These are phyloP conservation scores for Elongisporangium undulatum DNA, from an alignment of 352 stramenopile species.

Conservation along the genomic window DNA sequence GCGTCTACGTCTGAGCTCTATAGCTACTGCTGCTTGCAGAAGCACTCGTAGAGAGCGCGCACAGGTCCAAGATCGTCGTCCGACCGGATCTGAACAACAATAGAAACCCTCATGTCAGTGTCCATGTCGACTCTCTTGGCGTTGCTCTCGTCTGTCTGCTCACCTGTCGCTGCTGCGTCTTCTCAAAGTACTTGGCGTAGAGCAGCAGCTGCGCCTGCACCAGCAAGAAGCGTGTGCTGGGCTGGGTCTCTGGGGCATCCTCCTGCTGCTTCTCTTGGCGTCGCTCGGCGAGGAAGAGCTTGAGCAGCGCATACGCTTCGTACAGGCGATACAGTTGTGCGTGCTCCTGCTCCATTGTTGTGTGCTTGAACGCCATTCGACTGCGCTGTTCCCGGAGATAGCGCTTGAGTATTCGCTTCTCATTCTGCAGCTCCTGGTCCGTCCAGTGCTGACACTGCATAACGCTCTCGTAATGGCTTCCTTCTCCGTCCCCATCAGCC, in stretches of 20 bases:
- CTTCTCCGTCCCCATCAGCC: conserved; percentile 5
- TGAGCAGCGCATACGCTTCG: conserved; percentile 53
- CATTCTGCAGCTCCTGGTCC: conserved; percentile 16
- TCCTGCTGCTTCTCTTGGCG: conserved; percentile 2
- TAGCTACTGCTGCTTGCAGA: conserved; percentile 9
- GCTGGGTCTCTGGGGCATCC: background rate
- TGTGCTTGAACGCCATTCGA: background rate
- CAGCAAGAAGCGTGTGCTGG: conserved; percentile 8
- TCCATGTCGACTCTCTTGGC: background rate
- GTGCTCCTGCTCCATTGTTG: conserved; percentile 3
- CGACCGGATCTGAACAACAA: conserved; percentile 20
- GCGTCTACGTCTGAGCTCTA: conserved; percentile 34
- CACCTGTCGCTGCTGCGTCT: conserved; percentile 31
- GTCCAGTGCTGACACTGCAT: conserved; percentile 31
- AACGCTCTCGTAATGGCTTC: conserved; percentile 13
- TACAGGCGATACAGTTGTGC: conserved; percentile 7
- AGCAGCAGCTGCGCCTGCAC: conserved; percentile 48
- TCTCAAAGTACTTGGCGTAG: conserved; percentile 55
- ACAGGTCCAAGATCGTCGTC: conserved; percentile 28
- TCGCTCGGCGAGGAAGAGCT: conserved; percentile 43
- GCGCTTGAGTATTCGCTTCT: conserved; percentile 29
- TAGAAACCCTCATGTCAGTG: background rate
- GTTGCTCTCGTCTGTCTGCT: background rate
- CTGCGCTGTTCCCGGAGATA: conserved; percentile 11
- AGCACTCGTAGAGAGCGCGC: conserved; percentile 30